Conservation (phyloP, 23 red algal species). For the Cyanidiococcus yangmingshanensis region DNA sequence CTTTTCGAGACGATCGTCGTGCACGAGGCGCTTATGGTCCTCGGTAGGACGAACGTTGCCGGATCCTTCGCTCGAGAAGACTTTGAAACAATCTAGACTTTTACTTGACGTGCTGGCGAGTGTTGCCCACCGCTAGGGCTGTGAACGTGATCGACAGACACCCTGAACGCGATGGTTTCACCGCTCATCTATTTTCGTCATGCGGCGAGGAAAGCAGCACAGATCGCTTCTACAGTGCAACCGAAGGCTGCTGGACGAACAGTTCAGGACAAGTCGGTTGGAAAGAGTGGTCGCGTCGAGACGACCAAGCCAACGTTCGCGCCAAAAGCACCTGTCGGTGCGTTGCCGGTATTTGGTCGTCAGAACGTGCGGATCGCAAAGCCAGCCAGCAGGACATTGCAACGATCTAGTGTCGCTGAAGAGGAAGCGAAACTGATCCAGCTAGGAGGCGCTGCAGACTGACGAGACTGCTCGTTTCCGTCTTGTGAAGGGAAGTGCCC, state of each 20-base stretch:
- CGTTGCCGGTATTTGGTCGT: background rate
- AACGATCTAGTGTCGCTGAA: background rate
- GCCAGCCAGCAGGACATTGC: background rate
- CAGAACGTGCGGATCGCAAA: background rate
- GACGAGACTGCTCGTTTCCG: too few relatives aligned
- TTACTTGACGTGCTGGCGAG: too few relatives aligned
- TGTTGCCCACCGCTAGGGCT: too few relatives aligned
- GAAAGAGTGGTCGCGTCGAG: background rate
- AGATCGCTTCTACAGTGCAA: background rate
- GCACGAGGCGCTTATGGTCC: too few relatives aligned
- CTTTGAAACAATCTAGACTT: too few relatives aligned
- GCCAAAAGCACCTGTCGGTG: background rate
- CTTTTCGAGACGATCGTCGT: too few relatives aligned
- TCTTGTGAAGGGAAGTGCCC: too few relatives aligned
- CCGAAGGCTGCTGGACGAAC: background rate
- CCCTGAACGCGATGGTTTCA: background rate
- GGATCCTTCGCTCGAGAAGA: too few relatives aligned
- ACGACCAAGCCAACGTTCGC: background rate
- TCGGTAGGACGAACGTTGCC: too few relatives aligned
- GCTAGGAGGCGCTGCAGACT: background rate
- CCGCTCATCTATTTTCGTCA: slow-evolving; percentile 9
- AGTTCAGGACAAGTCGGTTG: background rate
- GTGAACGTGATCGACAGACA: too few relatives aligned
- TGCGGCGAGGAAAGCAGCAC: background rate
- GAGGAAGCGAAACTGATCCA: background rate